Base-by-base conservation (phyloP, 768 basidiomycete genomes). In the Mycena galopus region DNA sequence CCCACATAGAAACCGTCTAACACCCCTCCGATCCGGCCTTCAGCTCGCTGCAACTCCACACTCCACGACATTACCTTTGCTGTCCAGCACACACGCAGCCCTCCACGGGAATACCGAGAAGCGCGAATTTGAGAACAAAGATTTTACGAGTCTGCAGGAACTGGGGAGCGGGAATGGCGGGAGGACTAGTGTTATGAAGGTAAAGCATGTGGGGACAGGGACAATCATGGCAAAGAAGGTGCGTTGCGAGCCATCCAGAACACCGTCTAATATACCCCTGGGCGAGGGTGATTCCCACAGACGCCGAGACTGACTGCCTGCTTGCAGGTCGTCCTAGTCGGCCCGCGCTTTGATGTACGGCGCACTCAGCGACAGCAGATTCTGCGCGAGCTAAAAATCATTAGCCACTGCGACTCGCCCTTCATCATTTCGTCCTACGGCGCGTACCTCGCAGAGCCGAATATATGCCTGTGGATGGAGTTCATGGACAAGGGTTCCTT, bases 391-490 rank as follows among this genome's bases (percentile, higher is more conserved):
- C 86, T 99, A 75, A 97, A 98, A 78, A 99, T 99, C 85, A 97
- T 99, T 97, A 95, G 98, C 82, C 94, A 97, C 82, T 99, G 97
- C 83, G 89, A 93, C 75, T 97, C 95, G 12, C 90, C 89, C 60
- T 95, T 96, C 81, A 99, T 99, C 79, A 94, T 99, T 76, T 96
- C 95, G 0, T 99, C 98, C 84, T 97, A 94, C 80, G 98, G 98
- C 73, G 98, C 98, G 63, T 99, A 96, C 84, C 87, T 99, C 33
- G 92, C 94, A 5, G 98, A 99, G 81, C 97, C 97, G 23, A 98
- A 99, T 78, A 97, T 99, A 79, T 98, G 98, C 82, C 97, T 98
- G 69, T 99, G 96, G 84, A 98, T 99, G 94, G 98, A 99, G 82
- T 94, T 84, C 82, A 94, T 94, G 94, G 94, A 97, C 87, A 96